A percentile compares a stretch with the other conserved stretches of the same genome.
Evolutionary conservation across 495 filamentous ascomycete species (phyloP).

Genomic region (Penicillium arizonense): DNA sequence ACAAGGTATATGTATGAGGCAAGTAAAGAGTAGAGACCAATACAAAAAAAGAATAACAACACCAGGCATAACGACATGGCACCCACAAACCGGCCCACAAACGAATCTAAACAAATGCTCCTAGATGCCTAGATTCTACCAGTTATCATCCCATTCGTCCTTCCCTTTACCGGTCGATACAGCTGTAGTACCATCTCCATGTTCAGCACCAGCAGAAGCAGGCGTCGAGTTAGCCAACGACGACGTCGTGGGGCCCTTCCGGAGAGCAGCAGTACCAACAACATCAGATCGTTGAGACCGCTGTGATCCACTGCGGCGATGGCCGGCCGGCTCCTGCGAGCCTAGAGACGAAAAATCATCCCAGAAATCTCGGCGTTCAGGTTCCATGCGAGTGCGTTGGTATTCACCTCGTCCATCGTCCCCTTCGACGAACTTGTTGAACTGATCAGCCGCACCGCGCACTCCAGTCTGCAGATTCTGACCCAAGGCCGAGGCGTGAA

Average conservation of each 20-base stretch:
- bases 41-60: background rate
- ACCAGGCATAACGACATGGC: constrained; percentile 11
- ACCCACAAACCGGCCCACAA: constrained; percentile 1
- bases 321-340: constrained; percentile 43
- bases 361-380: constrained; percentile 86
- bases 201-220: constrained; percentile 36
- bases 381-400: constrained; percentile 40
- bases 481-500: constrained; percentile 64
- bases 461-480: constrained; percentile 63
- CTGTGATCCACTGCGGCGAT: constrained; percentile 28
- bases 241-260: constrained; percentile 50
- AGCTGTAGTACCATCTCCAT: constrained; percentile 32
- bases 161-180: constrained; percentile 39
- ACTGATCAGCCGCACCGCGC: constrained; percentile 68
- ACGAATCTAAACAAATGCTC: constrained; percentile 2
- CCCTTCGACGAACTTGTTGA: constrained; percentile 81
- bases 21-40: constrained; percentile 2
- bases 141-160: constrained; percentile 68
- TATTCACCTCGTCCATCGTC: constrained; percentile 33
- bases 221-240: constrained; percentile 20
- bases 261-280: constrained; percentile 75
- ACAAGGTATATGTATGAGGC: constrained; percentile 14
- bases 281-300: constrained; percentile 33
- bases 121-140: constrained; percentile 37
- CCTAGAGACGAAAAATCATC: constrained; percentile 69